A percentile compares a stretch with the other conserved stretches of the same genome.
phyloP scores from a whole-genome alignment of 1,284 basidiomycete genomes.

The Singerocomus rubriflavus region DNA sequence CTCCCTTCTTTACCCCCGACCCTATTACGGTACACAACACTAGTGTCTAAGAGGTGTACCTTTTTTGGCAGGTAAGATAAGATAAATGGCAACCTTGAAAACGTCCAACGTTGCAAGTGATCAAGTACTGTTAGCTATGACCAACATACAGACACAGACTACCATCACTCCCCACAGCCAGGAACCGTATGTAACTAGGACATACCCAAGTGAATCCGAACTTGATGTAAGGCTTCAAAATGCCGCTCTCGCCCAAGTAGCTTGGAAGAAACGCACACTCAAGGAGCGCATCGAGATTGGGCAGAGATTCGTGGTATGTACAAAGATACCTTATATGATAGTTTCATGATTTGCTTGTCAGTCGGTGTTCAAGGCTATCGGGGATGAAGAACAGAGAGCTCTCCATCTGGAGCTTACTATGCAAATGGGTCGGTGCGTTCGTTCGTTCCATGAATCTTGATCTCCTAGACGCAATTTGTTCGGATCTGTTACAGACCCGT shows the following conservation, averaged over 20 bases:
- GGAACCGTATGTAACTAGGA: slow-evolving; percentile 43
- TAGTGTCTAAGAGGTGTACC: neutral
- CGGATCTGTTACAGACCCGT: slow-evolving; percentile 56
- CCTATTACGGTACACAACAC: neutral
- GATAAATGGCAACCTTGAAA: slow-evolving; percentile 11
- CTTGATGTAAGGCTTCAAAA: slow-evolving; percentile 59
- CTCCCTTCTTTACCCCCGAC: slow-evolving; percentile 3
- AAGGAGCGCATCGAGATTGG: slow-evolving; percentile 73
- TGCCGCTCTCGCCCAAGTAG: slow-evolving; percentile 65
- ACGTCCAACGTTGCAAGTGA: neutral
- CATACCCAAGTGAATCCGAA: slow-evolving; percentile 54
- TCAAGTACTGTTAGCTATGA: slow-evolving; percentile 10
- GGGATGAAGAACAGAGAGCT: slow-evolving; percentile 16
- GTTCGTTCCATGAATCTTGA: neutral
- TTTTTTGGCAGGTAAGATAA: slow-evolving; percentile 9
- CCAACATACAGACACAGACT: slow-evolving; percentile 45
- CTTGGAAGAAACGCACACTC: slow-evolving; percentile 69
- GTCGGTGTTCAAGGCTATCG: slow-evolving; percentile 74
- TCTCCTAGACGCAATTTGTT: neutral
- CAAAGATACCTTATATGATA: neutral
- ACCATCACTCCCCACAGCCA: slow-evolving; percentile 68
- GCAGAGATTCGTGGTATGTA: slow-evolving; percentile 68
- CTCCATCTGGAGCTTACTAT: slow-evolving; percentile 58
- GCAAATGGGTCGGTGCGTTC: slow-evolving; percentile 73
- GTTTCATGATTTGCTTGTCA: slow-evolving; percentile 28